These are phyloP conservation scores for Basipetospora chlamydospora DNA, from an alignment of 2,329 filamentous ascomycete genomes.

Conservation along the genomic window DNA sequence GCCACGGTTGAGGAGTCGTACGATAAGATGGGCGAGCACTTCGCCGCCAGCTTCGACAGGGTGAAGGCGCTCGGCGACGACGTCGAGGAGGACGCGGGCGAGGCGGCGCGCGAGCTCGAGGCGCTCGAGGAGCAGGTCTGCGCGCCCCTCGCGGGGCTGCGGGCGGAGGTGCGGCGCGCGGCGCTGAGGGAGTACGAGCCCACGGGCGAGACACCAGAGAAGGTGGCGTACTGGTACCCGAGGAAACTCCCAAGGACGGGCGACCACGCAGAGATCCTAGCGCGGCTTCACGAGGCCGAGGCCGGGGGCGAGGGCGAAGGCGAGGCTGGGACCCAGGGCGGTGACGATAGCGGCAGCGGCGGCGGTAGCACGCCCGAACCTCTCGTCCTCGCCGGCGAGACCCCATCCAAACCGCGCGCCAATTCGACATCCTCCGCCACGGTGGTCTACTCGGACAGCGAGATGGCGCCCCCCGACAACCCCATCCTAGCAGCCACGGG, in stretches of 20 bases:
- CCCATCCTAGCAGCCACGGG: too few species aligned
- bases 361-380: not conserved
- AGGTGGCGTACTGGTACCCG: constrained; percentile 67
- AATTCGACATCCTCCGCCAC: constrained; percentile 5
- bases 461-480: not conserved
- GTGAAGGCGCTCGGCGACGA: constrained; percentile 55
- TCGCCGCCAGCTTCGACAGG: constrained; percentile 52
- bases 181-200: constrained; percentile 65
- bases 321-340: not conserved
- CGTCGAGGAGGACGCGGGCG: constrained; percentile 44
- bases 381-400: not conserved
- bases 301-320: constrained; percentile 17
- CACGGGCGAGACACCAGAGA: constrained; percentile 77
- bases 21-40: constrained; percentile 52
- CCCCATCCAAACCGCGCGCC: not conserved
- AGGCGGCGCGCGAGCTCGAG: constrained; percentile 44
- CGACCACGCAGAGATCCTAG: constrained; percentile 28
- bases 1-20: constrained; percentile 60
- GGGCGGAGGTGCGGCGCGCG: constrained; percentile 50
- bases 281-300: too few species aligned
- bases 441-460: constrained; percentile 6
- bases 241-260: constrained; percentile 62
- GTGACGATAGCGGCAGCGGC: not conserved
- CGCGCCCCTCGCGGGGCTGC: constrained; percentile 56
- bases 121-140: constrained; percentile 47